phyloP scores from a whole-genome alignment of 148 eudicot species.

The Camellia lanceoleosa region DNA sequence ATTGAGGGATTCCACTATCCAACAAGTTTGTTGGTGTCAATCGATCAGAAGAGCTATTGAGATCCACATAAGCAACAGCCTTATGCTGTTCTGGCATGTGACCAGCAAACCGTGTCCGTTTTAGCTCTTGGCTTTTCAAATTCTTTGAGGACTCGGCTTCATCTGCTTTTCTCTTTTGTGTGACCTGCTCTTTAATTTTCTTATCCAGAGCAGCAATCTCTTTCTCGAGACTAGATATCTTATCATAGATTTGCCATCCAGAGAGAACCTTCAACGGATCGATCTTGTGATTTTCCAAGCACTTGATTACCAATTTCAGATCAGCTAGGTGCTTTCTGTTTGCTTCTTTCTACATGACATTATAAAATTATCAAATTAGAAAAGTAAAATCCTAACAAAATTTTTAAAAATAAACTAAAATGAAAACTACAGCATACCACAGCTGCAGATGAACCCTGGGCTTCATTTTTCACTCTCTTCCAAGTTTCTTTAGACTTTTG shows the following conservation, averaged over 20 bases:
- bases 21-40: constrained; percentile 8
- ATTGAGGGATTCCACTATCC: constrained; percentile 21
- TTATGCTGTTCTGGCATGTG: constrained; percentile 19
- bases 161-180: constrained; percentile 30
- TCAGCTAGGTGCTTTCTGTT: constrained; percentile 34
- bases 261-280: constrained; percentile 34
- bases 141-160: constrained; percentile 29
- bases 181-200: constrained; percentile 24
- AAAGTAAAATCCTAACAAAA: background rate
- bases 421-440: constrained; percentile 28
- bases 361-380: background rate
- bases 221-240: constrained; percentile 33
- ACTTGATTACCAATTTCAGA: constrained; percentile 33
- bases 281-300: constrained; percentile 38
- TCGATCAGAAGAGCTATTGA: background rate
- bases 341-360: constrained; percentile 31
- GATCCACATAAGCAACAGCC: constrained; percentile 15
- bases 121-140: constrained; percentile 28
- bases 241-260: constrained; percentile 25
- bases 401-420: background rate
- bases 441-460: constrained; percentile 22
- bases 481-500: constrained; percentile 25
- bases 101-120: constrained; percentile 26
- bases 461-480: constrained; percentile 23
- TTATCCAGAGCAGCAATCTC: constrained; percentile 29